These are phyloP conservation scores for Blastobotrys proliferans DNA, from an alignment of 1,139 yeast genomes.

Conservation along the genomic window DNA sequence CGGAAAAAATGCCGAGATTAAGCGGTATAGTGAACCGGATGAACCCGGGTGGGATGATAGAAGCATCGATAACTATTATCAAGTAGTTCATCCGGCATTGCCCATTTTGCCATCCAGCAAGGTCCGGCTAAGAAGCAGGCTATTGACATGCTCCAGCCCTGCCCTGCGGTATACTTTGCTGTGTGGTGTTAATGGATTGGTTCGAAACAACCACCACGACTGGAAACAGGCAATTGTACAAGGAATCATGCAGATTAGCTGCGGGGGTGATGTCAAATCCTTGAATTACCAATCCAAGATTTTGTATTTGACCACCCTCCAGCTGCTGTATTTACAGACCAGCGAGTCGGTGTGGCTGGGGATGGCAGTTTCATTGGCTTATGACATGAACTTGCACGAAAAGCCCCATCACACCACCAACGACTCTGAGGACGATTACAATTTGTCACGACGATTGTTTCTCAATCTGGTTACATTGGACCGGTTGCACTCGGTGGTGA, in stretches of 20 bases:
- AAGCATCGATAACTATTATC: constrained; percentile 37
- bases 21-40: constrained; percentile 15
- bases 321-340: constrained; percentile 36
- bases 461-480: constrained; percentile 33
- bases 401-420: constrained; percentile 5
- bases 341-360: constrained; percentile 37
- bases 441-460: constrained; percentile 28
- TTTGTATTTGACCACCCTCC: constrained; percentile 31
- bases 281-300: constrained; percentile 21
- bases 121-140: constrained; percentile 30
- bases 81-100: constrained; percentile 38
- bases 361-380: constrained; percentile 35
- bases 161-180: constrained; percentile 24
- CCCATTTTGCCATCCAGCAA: constrained; percentile 38
- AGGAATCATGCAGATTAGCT: constrained; percentile 13
- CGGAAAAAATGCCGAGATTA: too few relatives aligned
- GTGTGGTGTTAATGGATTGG: constrained; percentile 24
- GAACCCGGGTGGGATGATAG: constrained; percentile 33
- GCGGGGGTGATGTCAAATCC: constrained; percentile 9
- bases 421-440: constrained; percentile 22
- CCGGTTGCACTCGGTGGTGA: constrained; percentile 27
- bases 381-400: constrained; percentile 25
- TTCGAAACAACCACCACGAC: constrained; percentile 12
- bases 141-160: constrained; percentile 27
- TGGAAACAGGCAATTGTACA: constrained; percentile 17